Conservation (phyloP, 768 basidiomycete genomes). For the Panaeolus papilionaceus region DNA sequence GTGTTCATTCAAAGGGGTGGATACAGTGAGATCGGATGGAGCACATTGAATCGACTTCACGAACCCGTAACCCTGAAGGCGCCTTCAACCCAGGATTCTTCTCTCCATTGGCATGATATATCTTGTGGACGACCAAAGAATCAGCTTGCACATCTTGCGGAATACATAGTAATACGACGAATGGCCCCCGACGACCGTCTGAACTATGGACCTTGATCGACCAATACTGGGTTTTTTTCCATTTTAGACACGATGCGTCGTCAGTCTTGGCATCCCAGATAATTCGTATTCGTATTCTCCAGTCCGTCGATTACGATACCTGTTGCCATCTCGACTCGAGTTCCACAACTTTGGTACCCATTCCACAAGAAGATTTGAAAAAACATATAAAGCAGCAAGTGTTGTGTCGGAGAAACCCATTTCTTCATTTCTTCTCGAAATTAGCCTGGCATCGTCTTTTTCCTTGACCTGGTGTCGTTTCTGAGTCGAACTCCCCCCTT, state of each 20-base stretch:
- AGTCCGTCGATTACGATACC: not conserved
- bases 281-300: not conserved
- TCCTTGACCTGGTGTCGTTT: slow-evolving; percentile 11
- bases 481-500: slow-evolving; percentile 7
- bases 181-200: too few relatives aligned
- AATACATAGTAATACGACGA: too few relatives aligned
- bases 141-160: too few relatives aligned
- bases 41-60: not conserved
- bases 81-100: too few relatives aligned
- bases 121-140: too few relatives aligned
- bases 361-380: not conserved
- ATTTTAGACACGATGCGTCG: not conserved
- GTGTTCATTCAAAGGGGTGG: not conserved
- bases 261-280: slow-evolving; percentile 5
- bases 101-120: too few relatives aligned
- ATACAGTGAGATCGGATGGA: not conserved
- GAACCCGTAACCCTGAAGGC: not conserved
- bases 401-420: not conserved
- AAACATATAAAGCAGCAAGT: not conserved
- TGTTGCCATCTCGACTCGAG: slow-evolving; percentile 5
- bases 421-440: slow-evolving; percentile 9
- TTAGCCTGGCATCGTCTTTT: slow-evolving; percentile 5
- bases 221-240: not conserved
- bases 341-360: not conserved
- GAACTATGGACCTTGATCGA: too few relatives aligned